Evolutionary conservation across 2,329 filamentous ascomycete species (phyloP).

Genomic region (Fusarium sp.): DNA sequence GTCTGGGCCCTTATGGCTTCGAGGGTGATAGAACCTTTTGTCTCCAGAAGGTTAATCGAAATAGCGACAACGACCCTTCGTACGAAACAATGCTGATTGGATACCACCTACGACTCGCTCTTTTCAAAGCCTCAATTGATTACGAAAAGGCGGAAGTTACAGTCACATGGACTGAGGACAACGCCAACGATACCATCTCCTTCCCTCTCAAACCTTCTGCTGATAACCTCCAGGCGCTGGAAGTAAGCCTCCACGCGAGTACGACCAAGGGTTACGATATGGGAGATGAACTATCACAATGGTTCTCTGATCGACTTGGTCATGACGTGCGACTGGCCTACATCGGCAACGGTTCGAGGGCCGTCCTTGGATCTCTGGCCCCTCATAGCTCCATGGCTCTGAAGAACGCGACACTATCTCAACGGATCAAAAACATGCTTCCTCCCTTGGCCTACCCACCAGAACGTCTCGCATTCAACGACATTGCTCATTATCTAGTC

Average conservation of each 20-base stretch:
- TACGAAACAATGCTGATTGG: slow-evolving; percentile 47
- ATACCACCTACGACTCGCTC: slow-evolving; percentile 39
- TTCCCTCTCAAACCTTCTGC: slow-evolving; percentile 37
- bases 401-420: slow-evolving; percentile 12
- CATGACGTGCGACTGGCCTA: slow-evolving; percentile 38
- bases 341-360: slow-evolving; percentile 44
- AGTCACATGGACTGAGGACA: not conserved
- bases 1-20: slow-evolving; percentile 32
- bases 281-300: slow-evolving; percentile 37
- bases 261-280: slow-evolving; percentile 42
- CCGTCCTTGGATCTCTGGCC: slow-evolving; percentile 42
- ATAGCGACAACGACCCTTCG: not conserved
- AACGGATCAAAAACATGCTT: slow-evolving; percentile 5
- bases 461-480: slow-evolving; percentile 38
- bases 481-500: slow-evolving; percentile 45
- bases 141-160: not conserved
- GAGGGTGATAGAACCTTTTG: slow-evolving; percentile 46
- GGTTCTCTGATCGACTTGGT: slow-evolving; percentile 42
- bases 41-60: slow-evolving; percentile 38
- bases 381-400: slow-evolving; percentile 43
- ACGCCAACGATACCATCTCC: not conserved
- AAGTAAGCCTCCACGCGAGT: slow-evolving; percentile 38
- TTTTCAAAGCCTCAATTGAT: slow-evolving; percentile 33
- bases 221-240: not conserved
- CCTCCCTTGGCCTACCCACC: slow-evolving; percentile 25